Conservation (phyloP, 805 yeast species). For the Lipomyces kockii region DNA sequence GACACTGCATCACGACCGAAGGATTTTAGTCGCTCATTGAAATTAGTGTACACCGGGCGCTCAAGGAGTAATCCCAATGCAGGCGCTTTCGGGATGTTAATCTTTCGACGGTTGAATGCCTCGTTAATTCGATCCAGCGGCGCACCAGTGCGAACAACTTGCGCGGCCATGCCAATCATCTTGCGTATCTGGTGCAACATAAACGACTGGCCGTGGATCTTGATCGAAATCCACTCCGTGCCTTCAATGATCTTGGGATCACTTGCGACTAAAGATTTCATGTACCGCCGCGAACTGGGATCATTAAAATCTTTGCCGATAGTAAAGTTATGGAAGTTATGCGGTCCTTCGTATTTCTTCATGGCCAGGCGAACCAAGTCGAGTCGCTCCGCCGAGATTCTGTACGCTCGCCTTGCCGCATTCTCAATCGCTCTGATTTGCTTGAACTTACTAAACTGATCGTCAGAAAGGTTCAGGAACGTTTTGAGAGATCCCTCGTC, state of each 20-base stretch:
- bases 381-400: slow-evolving; percentile 67
- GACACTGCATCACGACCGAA: slow-evolving; percentile 79
- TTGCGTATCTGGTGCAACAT: slow-evolving; percentile 98
- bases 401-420: slow-evolving; percentile 65
- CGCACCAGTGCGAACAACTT: slow-evolving; percentile 83
- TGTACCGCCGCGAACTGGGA: slow-evolving; percentile 80
- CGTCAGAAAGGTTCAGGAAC: slow-evolving; percentile 22
- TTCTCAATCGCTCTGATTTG: slow-evolving; percentile 67
- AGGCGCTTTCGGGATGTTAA: slow-evolving; percentile 97
- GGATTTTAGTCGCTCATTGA: slow-evolving; percentile 67
- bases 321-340: slow-evolving; percentile 90
- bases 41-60: slow-evolving; percentile 87
- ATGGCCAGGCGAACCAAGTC: slow-evolving; percentile 68
- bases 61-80: slow-evolving; percentile 90
- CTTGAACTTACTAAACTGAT: slow-evolving; percentile 44
- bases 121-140: slow-evolving; percentile 75
- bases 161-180: slow-evolving; percentile 94
- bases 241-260: slow-evolving; percentile 91
- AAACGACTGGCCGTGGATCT: slow-evolving; percentile 97
- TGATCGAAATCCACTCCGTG: slow-evolving; percentile 94
- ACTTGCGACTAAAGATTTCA: slow-evolving; percentile 76
- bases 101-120: slow-evolving; percentile 72
- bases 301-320: slow-evolving; percentile 81
- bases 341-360: slow-evolving; percentile 78
- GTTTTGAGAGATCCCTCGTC: slow-evolving; percentile 27